phyloP scores from a whole-genome alignment of 345 rosid species.

The Moricandia moricandioides region DNA sequence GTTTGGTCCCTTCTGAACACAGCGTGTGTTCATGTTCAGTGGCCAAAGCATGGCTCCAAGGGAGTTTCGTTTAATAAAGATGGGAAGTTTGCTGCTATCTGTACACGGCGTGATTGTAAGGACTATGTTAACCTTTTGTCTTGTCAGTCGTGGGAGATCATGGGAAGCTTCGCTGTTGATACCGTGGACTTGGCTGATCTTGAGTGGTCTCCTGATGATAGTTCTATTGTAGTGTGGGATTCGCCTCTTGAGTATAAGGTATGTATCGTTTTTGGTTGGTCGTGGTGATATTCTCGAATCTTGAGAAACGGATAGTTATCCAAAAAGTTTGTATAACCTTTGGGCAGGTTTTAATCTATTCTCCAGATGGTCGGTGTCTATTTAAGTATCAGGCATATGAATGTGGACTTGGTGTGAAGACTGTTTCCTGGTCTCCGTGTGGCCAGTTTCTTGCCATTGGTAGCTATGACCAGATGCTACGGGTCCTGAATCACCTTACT shows the following conservation, averaged over 20 bases:
- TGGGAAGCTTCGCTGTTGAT: constrained; percentile 89
- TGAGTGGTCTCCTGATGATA: constrained; percentile 96
- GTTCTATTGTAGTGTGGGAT: constrained; percentile 84
- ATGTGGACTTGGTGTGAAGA: constrained; percentile 93
- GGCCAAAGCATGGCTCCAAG: constrained; percentile 92
- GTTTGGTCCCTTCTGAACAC: constrained; percentile 94
- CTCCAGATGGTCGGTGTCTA: constrained; percentile 95
- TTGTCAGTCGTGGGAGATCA: constrained; percentile 90
- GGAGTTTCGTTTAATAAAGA: constrained; percentile 81
- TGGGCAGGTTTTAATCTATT: constrained; percentile 81
- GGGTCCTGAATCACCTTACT: constrained; percentile 81
- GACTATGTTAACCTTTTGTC: constrained; percentile 85
- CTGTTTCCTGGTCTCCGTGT: constrained; percentile 94
- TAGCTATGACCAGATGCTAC: constrained; percentile 93
- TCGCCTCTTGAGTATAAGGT: constrained; percentile 91
- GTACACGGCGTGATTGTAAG: constrained; percentile 93
- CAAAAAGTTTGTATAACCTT: constrained; percentile 18
- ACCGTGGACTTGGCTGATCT: constrained; percentile 88
- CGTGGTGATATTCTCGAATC: neutral
- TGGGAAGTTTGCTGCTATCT: constrained; percentile 85
- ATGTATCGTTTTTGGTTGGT: neutral
- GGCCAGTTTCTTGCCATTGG: constrained; percentile 95
- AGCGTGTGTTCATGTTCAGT: constrained; percentile 93
- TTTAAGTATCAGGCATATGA: constrained; percentile 95
- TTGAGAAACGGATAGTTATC: neutral